phyloP scores from a whole-genome alignment of 106 monocot species.

The Dioscorea dumetorum region DNA sequence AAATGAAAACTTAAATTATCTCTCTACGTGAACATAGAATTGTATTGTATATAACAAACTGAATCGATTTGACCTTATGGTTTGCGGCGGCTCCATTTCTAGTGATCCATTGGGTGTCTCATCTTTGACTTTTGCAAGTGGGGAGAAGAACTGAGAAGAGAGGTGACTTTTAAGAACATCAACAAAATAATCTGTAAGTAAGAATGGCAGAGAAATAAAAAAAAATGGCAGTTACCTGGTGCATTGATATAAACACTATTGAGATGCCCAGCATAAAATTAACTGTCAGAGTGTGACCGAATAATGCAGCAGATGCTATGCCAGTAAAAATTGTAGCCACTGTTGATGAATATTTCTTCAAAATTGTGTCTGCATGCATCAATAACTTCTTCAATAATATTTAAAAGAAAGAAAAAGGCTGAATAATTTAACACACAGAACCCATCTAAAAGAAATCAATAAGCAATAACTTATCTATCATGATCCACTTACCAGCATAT shows the following conservation, averaged over 20 bases:
- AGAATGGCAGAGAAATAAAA: background rate
- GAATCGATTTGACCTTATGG: slow-evolving; percentile 35
- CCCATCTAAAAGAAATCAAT: too few relatives aligned
- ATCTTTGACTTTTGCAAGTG: slow-evolving; percentile 83
- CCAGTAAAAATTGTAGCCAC: slow-evolving; percentile 95
- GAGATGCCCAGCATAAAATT: slow-evolving; percentile 95
- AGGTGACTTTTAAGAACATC: background rate
- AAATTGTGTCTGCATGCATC: slow-evolving; percentile 62
- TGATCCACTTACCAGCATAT: slow-evolving; percentile 66
- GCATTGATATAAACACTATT: slow-evolving; percentile 99
- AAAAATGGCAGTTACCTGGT: slow-evolving; percentile 50
- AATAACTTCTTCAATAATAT: background rate
- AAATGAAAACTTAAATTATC: too few relatives aligned
- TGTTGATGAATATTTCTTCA: slow-evolving; percentile 97
- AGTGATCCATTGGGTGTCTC: slow-evolving; percentile 47
- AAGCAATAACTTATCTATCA: too few relatives aligned
- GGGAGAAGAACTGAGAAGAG: slow-evolving; percentile 70
- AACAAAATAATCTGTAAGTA: background rate
- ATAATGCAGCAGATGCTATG: slow-evolving; percentile 87
- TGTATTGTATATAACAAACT: background rate
- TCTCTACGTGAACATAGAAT: too few relatives aligned
- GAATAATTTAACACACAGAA: too few relatives aligned
- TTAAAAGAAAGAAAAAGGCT: too few relatives aligned
- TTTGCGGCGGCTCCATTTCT: slow-evolving; percentile 50
- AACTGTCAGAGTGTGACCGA: slow-evolving; percentile 87